Evolutionary conservation across 208 protist genomes (phyloP), one percentile per base, ranked within the genome.

Genomic region (Novymonas esmeraldas): DNA sequence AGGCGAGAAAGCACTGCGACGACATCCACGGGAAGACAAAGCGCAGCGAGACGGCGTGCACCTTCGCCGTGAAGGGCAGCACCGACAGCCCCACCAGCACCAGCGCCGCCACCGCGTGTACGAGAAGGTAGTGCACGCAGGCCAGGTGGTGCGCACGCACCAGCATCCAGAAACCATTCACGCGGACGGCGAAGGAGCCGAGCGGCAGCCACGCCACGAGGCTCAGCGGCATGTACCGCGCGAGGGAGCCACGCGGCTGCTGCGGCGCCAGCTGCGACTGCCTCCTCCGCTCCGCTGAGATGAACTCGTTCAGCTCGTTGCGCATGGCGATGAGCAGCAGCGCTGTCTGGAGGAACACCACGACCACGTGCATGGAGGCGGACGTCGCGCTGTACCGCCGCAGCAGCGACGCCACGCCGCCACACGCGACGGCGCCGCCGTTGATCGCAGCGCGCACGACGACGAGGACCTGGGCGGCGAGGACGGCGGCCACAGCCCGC

Each of bases 11-110:
- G 20, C 65, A 68, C 50, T 85, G 54, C 2, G 86, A 76, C 11
- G 91, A 96, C 42, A 83, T 41, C 76, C 72, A 93, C 62, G 91
- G 91, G 56, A 92, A 64, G 3, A 84, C 60, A 34, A 81, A 72
- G 46, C 78, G 82, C 24, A 94, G 77, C 28, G 82, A 79, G 14
- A 92, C 51, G 39, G 64, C 71, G 73, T 94, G 90, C 11, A 93
- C 58, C 71, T 79, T 88, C 38, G 70, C 68, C 10, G 81, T 82
- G 54, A 92, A 74, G 41, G 80, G 85, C 49, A 96, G 56, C 20
- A 92, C 78, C 0, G 84, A 92, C 9, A 94, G 71, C 0, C 88
- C 91, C 24, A 93, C 61, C 0, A 96, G 61, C 28, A 82, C 75
- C 22, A 88, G 46, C 36, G 79, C 6, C 0, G 81, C 18, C 0